Evolutionary conservation across 2,329 filamentous ascomycete genomes (phyloP).

Genomic region (Penicillium nordicum): DNA sequence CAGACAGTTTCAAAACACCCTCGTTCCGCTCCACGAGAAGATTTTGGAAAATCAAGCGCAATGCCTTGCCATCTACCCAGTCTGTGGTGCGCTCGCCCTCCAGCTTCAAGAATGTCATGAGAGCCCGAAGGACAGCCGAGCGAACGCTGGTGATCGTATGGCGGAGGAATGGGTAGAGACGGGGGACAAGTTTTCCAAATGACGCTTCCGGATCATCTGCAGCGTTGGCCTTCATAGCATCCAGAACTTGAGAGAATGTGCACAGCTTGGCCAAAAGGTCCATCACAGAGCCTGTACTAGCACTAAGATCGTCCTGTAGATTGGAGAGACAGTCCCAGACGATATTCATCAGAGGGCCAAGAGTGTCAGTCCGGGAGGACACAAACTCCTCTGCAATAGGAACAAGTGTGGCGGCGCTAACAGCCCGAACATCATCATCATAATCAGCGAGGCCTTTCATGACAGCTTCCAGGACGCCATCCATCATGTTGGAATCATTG

Average conservation of each 20-base stretch:
- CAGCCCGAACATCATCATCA: conserved; percentile 94
- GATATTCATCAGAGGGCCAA: conserved; percentile 83
- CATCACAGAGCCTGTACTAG: conserved; percentile 98
- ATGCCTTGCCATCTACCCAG: conserved; percentile 86
- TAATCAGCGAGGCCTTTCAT: conserved; percentile 90
- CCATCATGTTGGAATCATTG: conserved; percentile 78
- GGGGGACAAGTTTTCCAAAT: conserved; percentile 86
- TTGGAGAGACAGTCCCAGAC: conserved; percentile 97
- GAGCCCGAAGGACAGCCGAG: conserved; percentile 83
- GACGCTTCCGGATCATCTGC: conserved; percentile 79
- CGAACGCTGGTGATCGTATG: conserved; percentile 97
- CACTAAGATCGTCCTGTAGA: conserved; percentile 93
- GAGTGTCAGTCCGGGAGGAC: conserved; percentile 69
- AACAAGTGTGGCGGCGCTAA: conserved; percentile 94
- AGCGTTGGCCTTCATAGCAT: conserved; percentile 90
- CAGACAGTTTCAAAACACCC: conserved; percentile 73
- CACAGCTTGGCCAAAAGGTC: conserved; percentile 93
- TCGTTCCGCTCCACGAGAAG: conserved; percentile 88
- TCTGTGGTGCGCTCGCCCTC: conserved; percentile 74
- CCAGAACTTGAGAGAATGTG: conserved; percentile 85
- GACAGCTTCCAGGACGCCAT: conserved; percentile 85
- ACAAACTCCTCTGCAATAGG: conserved; percentile 96
- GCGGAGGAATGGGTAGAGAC: conserved; percentile 90
- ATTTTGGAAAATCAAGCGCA: conserved; percentile 91
- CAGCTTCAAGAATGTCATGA: conserved; percentile 88